Evolutionary conservation across 1,284 basidiomycete species (phyloP).

Genomic region (Tilletia indica): DNA sequence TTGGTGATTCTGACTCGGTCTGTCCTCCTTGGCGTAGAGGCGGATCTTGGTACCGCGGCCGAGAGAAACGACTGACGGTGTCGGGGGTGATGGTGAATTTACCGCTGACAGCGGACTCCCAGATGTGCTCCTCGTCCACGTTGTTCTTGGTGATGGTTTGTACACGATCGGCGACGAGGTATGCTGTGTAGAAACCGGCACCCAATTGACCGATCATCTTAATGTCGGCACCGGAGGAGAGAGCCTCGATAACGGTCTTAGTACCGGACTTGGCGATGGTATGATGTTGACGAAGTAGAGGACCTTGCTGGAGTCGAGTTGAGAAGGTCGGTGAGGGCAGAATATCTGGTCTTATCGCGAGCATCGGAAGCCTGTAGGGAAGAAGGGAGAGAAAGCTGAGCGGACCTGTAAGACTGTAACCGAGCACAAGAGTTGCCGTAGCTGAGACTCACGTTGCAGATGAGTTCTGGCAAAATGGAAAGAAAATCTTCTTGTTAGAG

Average conservation of each 20-base stretch:
- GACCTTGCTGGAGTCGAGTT: conserved; percentile 53
- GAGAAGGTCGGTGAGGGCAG: conserved; percentile 53
- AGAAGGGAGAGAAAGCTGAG: not conserved
- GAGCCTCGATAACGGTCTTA: conserved; percentile 89
- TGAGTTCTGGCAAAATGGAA: conserved; percentile 56
- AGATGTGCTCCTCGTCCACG: conserved; percentile 99
- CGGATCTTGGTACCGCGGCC: conserved; percentile 94
- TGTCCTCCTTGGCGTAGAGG: conserved; percentile 98
- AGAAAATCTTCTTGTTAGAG: conserved; percentile 46
- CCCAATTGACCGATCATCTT: conserved; percentile 74
- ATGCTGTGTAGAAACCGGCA: conserved; percentile 99
- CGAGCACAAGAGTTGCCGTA: too few species aligned
- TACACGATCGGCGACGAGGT: conserved; percentile 96
- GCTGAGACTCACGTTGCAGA: conserved; percentile 46
- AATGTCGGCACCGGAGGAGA: conserved; percentile 78
- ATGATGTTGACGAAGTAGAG: conserved; percentile 78
- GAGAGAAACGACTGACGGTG: conserved; percentile 79
- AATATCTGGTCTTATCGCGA: conserved; percentile 55
- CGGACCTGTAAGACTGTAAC: too few species aligned
- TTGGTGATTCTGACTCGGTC: conserved; percentile 98
- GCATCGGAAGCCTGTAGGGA: conserved; percentile 48
- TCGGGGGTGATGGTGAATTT: conserved; percentile 99
- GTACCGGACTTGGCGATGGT: conserved; percentile 97
- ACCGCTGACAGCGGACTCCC: conserved; percentile 98
- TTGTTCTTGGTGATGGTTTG: conserved; percentile 99